Evolutionary conservation across 1,139 yeast genomes (phyloP), one percentile per base, ranked within the genome.

Genomic region (Scheffersomyces insectosa): DNA sequence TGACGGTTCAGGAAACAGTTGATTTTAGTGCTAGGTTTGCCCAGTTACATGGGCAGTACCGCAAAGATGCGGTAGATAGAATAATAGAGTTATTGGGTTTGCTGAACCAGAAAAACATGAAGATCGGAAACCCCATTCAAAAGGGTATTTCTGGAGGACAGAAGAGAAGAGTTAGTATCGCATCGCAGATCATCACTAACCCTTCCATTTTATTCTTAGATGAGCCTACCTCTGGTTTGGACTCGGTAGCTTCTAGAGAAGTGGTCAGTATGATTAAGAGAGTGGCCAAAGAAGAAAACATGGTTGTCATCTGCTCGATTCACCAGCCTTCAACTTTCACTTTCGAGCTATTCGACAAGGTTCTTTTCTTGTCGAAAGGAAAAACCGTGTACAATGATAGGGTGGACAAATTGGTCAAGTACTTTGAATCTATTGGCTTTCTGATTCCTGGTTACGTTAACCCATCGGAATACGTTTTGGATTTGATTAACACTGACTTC

Each of bases 281-380:
- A 29, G 45, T 63, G 28, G 68, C 69, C 5, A 44, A 42, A 32
- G 44, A 46, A 10, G 63, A 59, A 37, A 59, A 60, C 37, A 63
- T 66, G 48, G 54, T 62, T 32, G 66, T 70, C n/a, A 54, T 68
- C 40, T 57, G 64, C 27, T 63, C 72, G 3, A 65, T 69, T 40
- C 74, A 68, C 48, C 74, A 68, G 48, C 74, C 73, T n/a, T 63
- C 69, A 1, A 54, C 71, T 3, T 46, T 54, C 13, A 60, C 66
- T 1, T 59, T 65, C 42, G 50, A 66, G 36, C 48, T 63, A 28
- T 68, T 68, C 45, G 72, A 67, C 48, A 52, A 56, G 33, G 63
- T 65, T 16, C 43, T 56, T 32, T 65, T 66, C 43, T 52, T 68
- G 46, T 54, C 66, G 9, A 47, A 51, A 38, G 72, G 72, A 28